Evolutionary conservation across 2,329 filamentous ascomycete species (phyloP).

Genomic region (Bipolaris sorokiniana): DNA sequence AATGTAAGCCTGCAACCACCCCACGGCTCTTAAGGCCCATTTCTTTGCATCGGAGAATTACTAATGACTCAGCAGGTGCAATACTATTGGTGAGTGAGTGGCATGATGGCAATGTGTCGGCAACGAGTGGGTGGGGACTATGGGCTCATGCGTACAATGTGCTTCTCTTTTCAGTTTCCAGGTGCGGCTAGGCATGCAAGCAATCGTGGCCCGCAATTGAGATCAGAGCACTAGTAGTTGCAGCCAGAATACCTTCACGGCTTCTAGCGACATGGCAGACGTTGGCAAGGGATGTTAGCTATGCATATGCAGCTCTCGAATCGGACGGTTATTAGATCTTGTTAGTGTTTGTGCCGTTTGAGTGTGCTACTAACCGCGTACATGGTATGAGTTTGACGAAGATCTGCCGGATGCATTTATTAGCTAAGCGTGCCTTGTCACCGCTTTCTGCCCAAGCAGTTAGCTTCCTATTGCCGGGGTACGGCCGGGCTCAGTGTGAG

Average conservation of each 20-base stretch:
- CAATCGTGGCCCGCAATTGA: not conserved
- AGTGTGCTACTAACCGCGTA: not conserved
- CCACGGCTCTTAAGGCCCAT: not conserved
- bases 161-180: not conserved
- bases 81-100: constrained; percentile 3
- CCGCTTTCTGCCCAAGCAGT: constrained; percentile 12
- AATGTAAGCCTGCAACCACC: constrained; percentile 1
- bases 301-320: not conserved
- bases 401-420: not conserved
- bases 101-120: not conserved
- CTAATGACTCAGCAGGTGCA: constrained; percentile 49
- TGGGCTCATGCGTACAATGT: not conserved
- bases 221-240: not conserved
- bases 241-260: not conserved
- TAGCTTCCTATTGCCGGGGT: constrained; percentile 4
- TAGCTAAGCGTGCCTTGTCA: not conserved
- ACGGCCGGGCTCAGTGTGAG: constrained; percentile 5
- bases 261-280: not conserved
- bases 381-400: not conserved
- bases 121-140: not conserved
- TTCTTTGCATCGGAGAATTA: constrained; percentile 59
- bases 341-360: not conserved
- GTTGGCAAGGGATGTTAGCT: not conserved
- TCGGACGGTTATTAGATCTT: not conserved
- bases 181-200: constrained; percentile 1